Base-by-base conservation (phyloP, 805 yeast species). In the Komagataella pseudopastoris region DNA sequence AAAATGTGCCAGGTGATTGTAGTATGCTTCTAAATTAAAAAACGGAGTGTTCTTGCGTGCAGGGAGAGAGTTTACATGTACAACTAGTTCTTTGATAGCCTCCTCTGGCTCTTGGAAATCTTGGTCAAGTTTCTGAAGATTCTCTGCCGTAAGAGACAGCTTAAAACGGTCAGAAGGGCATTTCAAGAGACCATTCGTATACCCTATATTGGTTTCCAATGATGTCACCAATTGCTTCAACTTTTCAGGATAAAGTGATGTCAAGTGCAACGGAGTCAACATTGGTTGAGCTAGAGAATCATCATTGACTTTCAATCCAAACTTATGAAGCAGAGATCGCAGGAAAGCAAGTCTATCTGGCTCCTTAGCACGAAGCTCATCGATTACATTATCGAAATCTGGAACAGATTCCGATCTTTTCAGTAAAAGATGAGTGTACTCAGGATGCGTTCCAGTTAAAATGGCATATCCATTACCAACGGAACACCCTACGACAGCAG, bases 371-470 rank as follows among this genome's bases (percentile, higher is more conserved):
- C 62, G 61, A 23, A 89, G 63, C 0, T 59, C 62, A 2, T 68
- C 59, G 2, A 78, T 64, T 2, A 80, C 67, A 2, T 54, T 52
- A 1, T 67, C 56, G 23, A 68, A 68, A 0, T 51, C 48, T 1
- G 62, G 61, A 7, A 54, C 20, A 1, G 55, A 61, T 0, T 55
- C 46, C 10, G 59, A 53, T 17, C 65, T 66, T 54, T 76, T 66
- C 55, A 81, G 58, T 14, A 75, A 68, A 14, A 65, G 62, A 0
- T 88, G 83, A 2, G 80, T 71, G 61, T 82, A 89, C 65, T 93
- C 99, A 0, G 96, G 96, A 65, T 93, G 99, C 0, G 88, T 77
- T 0, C 98, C 98, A 12, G 85, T 73, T 10, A 93, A 71, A 7
- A 93, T 65, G 0, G 83, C 96, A 44, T 68, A 69, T 3, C 99